Conservation (phyloP, 805 yeast genomes). For the Limtongia smithiae region DNA sequence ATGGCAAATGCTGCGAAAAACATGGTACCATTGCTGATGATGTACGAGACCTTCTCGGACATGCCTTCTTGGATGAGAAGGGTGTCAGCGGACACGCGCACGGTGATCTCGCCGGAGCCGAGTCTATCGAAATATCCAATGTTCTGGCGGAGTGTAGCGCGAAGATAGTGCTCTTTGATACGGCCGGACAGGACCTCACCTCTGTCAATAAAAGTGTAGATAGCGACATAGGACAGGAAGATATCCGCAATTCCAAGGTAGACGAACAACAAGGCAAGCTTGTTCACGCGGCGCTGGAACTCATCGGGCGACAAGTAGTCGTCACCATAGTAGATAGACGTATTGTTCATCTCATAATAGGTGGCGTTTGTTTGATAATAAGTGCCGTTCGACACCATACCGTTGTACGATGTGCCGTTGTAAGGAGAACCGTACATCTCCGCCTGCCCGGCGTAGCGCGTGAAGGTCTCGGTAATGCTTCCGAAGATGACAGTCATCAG, state of each 20-base stretch:
- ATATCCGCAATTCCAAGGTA: conserved; percentile 21
- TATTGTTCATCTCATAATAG: not conserved
- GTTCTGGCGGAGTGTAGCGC: conserved; percentile 41
- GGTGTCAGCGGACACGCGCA: conserved; percentile 44
- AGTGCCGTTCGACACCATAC: not conserved
- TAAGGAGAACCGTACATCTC: not conserved
- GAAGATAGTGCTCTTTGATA: conserved; percentile 39
- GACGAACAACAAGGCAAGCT: conserved; percentile 3
- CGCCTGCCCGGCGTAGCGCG: conserved; percentile 34
- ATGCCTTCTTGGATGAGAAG: conserved; percentile 43
- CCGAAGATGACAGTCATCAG: conserved; percentile 20
- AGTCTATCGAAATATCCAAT: conserved; percentile 43
- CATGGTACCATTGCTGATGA: conserved; percentile 39
- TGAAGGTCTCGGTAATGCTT: conserved; percentile 17
- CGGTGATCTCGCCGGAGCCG: conserved; percentile 44
- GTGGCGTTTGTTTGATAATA: not conserved
- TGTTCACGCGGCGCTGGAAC: conserved; percentile 37
- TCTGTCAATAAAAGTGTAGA: conserved; percentile 38
- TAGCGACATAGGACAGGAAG: conserved; percentile 33
- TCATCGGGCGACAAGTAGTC: conserved; percentile 8
- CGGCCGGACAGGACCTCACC: conserved; percentile 44
- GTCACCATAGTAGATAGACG: not conserved
- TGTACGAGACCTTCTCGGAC: conserved; percentile 41
- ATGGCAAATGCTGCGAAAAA: conserved; percentile 41
- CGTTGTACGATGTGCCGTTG: conserved; percentile 6